These are phyloP conservation scores for Pistacia integerrima DNA, from an alignment of 345 rosid genomes.

Conservation along the genomic window DNA sequence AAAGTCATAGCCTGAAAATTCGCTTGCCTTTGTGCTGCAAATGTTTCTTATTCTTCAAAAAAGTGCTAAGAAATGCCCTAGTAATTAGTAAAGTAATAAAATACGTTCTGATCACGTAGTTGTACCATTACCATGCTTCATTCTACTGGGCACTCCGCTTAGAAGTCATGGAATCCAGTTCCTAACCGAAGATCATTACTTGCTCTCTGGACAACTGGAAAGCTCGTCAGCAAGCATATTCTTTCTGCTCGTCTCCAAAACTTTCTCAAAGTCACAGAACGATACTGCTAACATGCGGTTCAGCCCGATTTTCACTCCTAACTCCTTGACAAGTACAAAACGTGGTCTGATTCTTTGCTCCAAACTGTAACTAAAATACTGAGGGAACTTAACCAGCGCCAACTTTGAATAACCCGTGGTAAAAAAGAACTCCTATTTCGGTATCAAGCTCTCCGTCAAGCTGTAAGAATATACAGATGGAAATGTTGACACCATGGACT, in stretches of 20 bases:
- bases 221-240: too few relatives aligned
- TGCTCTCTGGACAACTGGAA: background rate
- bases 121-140: background rate
- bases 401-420: slow-evolving; percentile 41
- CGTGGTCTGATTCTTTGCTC: slow-evolving; percentile 37
- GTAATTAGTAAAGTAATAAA: too few relatives aligned
- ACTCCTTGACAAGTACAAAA: slow-evolving; percentile 39
- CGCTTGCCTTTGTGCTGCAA: too few relatives aligned
- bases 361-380: background rate
- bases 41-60: too few relatives aligned
- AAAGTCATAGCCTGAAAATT: too few relatives aligned
- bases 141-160: background rate
- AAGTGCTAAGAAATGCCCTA: too few relatives aligned
- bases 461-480: slow-evolving; percentile 40
- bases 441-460: slow-evolving; percentile 22
- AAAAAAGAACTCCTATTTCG: slow-evolving; percentile 35
- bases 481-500: background rate
- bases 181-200: background rate
- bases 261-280: slow-evolving; percentile 27
- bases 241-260: slow-evolving; percentile 29
- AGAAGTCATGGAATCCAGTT: background rate
- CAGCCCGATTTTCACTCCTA: slow-evolving; percentile 34
- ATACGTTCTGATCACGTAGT: background rate
- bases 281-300: slow-evolving; percentile 34
- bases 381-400: background rate